phyloP scores from a whole-genome alignment of 2,329 filamentous ascomycete genomes.

The Hypomyces rosellus region DNA sequence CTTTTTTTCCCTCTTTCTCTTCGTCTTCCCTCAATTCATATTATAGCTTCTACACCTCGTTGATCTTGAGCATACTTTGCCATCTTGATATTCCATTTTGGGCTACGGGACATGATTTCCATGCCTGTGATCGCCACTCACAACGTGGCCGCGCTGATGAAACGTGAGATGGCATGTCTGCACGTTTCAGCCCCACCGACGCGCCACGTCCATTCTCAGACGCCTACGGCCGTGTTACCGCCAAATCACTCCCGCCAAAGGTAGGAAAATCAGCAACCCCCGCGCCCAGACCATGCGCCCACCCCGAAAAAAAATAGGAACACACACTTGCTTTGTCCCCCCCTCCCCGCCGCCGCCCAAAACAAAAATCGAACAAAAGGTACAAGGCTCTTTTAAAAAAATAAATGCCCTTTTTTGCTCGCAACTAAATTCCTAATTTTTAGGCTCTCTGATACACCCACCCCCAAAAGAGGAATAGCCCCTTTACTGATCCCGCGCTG shows the following conservation, averaged over 20 bases:
- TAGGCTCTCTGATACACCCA: slow-evolving; percentile 2
- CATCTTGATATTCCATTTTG: too few relatives aligned
- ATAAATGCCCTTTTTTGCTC: neutral
- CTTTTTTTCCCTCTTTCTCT: too few relatives aligned
- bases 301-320: neutral
- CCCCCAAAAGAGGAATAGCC: slow-evolving; percentile 13
- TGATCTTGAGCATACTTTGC: too few relatives aligned
- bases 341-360: too few relatives aligned
- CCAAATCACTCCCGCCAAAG: too few relatives aligned
- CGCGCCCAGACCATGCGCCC: neutral
- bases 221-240: too few relatives aligned
- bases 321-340: neutral
- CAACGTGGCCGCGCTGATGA: too few relatives aligned
- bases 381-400: slow-evolving; percentile 5
- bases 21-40: too few relatives aligned
- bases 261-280: neutral
- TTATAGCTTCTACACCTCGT: too few relatives aligned
- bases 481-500: slow-evolving; percentile 21
- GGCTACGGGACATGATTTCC: too few relatives aligned
- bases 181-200: neutral
- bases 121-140: too few relatives aligned
- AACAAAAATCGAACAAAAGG: neutral
- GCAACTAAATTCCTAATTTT: neutral
- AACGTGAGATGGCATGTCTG: neutral
- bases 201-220: too few relatives aligned